Evolutionary conservation across 495 filamentous ascomycete genomes (phyloP).

Genomic region (Aspergillus taichungensis): DNA sequence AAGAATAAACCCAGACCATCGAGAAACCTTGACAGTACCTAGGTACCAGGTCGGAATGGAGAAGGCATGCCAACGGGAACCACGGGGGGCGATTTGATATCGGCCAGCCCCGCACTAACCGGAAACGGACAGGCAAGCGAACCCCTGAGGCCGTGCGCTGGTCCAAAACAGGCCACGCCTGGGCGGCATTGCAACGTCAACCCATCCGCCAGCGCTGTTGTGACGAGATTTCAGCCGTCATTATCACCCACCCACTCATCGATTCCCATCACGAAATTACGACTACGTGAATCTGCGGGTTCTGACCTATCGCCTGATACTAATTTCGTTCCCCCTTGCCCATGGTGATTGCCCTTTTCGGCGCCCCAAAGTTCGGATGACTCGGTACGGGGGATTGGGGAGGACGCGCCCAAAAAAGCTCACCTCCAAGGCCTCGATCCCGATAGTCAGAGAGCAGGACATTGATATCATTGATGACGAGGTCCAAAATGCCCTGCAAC

Average conservation of each 20-base stretch:
- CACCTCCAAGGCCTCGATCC: slow-evolving; percentile 74
- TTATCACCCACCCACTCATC: slow-evolving; percentile 44
- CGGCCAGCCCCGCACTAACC: slow-evolving; percentile 42
- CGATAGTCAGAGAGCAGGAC: slow-evolving; percentile 79
- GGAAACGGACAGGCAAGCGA: slow-evolving; percentile 34
- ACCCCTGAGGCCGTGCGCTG: slow-evolving; percentile 42
- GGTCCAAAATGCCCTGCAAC: slow-evolving; percentile 56
- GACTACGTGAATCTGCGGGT: slow-evolving; percentile 47
- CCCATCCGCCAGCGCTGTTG: slow-evolving; percentile 43
- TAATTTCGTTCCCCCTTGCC: slow-evolving; percentile 32
- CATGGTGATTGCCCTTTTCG: slow-evolving; percentile 38
- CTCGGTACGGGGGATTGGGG: slow-evolving; percentile 51
- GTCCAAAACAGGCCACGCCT: slow-evolving; percentile 36
- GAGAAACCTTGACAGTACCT: too few species aligned
- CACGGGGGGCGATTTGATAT: slow-evolving; percentile 34
- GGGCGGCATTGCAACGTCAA: slow-evolving; percentile 54
- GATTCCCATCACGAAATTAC: slow-evolving; percentile 48
- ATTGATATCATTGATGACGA: slow-evolving; percentile 72
- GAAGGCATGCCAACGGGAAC: slow-evolving; percentile 6
- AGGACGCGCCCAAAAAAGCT: slow-evolving; percentile 80
- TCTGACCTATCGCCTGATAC: slow-evolving; percentile 33
- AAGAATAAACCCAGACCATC: too few species aligned
- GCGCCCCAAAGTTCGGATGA: slow-evolving; percentile 55
- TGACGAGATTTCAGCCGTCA: slow-evolving; percentile 44
- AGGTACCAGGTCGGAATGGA: slow-evolving; percentile 1